These are phyloP conservation scores for Gonium pectorale DNA, from an alignment of 139 green algal species.

Conservation along the genomic window DNA sequence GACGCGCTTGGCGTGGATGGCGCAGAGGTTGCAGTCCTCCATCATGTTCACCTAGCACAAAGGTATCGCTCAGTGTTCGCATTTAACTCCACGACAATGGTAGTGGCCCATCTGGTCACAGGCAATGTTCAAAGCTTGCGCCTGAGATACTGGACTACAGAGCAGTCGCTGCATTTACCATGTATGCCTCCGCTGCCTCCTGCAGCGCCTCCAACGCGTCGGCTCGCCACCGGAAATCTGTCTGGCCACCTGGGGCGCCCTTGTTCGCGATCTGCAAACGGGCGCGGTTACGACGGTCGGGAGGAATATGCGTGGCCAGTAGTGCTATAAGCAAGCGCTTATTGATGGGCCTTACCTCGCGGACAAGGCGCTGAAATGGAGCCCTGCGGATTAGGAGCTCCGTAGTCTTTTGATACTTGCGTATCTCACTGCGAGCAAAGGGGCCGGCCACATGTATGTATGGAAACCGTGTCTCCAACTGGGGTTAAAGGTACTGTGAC, in stretches of 20 bases:
- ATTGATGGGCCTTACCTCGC: background rate
- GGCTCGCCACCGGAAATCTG: conserved; percentile 93
- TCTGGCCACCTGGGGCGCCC: conserved; percentile 80
- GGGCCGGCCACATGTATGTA: too few species aligned
- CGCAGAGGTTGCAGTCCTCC: conserved; percentile 95
- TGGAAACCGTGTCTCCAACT: too few species aligned
- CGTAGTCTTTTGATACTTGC: conserved; percentile 95
- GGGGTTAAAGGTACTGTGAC: too few species aligned
- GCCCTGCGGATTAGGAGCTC: conserved; percentile 96
- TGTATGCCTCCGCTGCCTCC: conserved; percentile 95
- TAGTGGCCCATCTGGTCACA: background rate
- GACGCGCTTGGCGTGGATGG: conserved; percentile 92
- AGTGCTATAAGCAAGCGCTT: too few species aligned
- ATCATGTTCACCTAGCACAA: conserved; percentile 82
- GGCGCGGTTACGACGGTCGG: too few species aligned
- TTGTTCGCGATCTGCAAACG: conserved; percentile 29
- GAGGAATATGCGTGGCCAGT: too few species aligned
- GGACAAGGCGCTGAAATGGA: conserved; percentile 91
- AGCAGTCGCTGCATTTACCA: conserved; percentile 74
- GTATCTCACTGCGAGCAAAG: conserved; percentile 86
- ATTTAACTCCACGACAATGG: background rate
- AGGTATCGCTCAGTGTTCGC: too few species aligned
- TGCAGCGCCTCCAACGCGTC: conserved; percentile 85
- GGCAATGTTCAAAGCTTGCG: background rate
- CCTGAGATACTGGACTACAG: background rate